phyloP scores from a whole-genome alignment of 306 rosid species.

The Aeschynomene evenia region DNA sequence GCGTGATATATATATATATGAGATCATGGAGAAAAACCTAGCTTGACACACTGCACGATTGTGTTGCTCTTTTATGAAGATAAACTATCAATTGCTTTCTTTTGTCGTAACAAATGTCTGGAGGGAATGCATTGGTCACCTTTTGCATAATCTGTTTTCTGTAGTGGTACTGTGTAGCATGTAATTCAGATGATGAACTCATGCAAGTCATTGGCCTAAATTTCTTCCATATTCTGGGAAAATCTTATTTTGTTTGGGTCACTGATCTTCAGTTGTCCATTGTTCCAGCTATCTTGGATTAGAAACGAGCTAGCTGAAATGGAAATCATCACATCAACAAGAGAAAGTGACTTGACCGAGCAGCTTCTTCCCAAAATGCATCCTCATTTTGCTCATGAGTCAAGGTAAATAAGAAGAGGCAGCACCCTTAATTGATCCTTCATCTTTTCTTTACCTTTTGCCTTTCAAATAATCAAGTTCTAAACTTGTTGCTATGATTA shows the following conservation, averaged over 20 bases:
- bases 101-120: slow-evolving; percentile 7
- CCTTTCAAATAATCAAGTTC: neutral
- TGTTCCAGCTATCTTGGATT: slow-evolving; percentile 44
- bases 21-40: slow-evolving; percentile 4
- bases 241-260: slow-evolving; percentile 24
- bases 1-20: neutral
- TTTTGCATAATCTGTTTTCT: neutral
- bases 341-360: slow-evolving; percentile 71
- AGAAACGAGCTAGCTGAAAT: slow-evolving; percentile 46
- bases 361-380: slow-evolving; percentile 78
- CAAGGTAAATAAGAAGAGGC: slow-evolving; percentile 53
- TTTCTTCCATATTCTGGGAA: neutral
- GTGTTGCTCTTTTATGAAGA: neutral
- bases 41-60: neutral
- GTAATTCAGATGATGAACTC: neutral
- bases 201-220: neutral
- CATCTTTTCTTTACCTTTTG: neutral
- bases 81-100: slow-evolving; percentile 16
- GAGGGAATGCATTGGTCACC: neutral
- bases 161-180: neutral
- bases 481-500: neutral
- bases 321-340: slow-evolving; percentile 65
- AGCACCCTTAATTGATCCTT: slow-evolving; percentile 17
- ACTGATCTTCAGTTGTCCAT: neutral
- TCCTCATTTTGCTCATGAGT: slow-evolving; percentile 65